Evolutionary conservation across 805 yeast species (phyloP).

Genomic region (Teunomyces panamensis): DNA sequence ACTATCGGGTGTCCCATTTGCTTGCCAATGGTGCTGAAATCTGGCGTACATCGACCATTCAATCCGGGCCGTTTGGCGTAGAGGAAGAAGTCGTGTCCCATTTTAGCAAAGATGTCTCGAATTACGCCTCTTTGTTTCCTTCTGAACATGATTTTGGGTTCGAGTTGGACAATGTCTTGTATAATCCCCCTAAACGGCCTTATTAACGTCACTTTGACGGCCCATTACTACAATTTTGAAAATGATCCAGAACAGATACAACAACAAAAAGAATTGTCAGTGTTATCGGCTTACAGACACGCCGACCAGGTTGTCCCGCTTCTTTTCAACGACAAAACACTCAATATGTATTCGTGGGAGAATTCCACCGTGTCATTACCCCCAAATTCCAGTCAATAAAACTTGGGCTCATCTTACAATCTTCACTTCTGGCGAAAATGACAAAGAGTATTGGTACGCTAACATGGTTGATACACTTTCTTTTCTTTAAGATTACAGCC

Average conservation of each 20-base stretch:
- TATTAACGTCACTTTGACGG: constrained; percentile 52
- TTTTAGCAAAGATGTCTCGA: constrained; percentile 62
- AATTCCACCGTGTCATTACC: constrained; percentile 31
- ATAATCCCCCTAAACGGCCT: constrained; percentile 56
- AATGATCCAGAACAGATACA: too few species aligned
- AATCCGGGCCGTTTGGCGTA: too few species aligned
- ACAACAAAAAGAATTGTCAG: neutral
- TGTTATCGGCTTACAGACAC: constrained; percentile 30
- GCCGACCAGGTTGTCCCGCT: constrained; percentile 39
- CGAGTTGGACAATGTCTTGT: constrained; percentile 64
- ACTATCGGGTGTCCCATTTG: constrained; percentile 63
- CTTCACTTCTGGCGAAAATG: constrained; percentile 70
- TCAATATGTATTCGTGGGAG: constrained; percentile 36
- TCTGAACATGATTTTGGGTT: constrained; percentile 40
- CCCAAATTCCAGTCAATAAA: constrained; percentile 51
- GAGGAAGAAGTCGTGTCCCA: constrained; percentile 41
- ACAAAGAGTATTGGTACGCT: constrained; percentile 82
- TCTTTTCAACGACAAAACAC: too few species aligned
- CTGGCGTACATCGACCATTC: constrained; percentile 83
- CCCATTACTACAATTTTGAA: constrained; percentile 44
- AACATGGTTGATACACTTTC: constrained; percentile 51
- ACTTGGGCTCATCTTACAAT: constrained; percentile 58
- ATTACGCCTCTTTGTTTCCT: constrained; percentile 51
- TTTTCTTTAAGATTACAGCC: constrained; percentile 39
- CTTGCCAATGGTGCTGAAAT: constrained; percentile 61